Evolutionary conservation across 2,329 filamentous ascomycete species (phyloP).

Genomic region (Teratosphaeria gauchensis): DNA sequence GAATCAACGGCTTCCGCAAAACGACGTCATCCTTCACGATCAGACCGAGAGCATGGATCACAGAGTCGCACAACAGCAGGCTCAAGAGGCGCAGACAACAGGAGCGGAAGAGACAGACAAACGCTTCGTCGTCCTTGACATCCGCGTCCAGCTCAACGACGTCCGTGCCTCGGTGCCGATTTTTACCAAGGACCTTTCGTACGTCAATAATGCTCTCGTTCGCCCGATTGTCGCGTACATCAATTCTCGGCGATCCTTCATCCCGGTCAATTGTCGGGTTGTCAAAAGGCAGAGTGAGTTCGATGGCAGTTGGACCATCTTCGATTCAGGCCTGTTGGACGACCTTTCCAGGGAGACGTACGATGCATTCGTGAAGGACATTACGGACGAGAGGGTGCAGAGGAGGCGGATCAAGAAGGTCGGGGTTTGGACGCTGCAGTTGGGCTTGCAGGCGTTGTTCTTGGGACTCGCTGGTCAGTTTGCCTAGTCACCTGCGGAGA

Average conservation of each 20-base stretch:
- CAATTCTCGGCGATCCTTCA: conserved; percentile 76
- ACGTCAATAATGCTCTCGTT: conserved; percentile 91
- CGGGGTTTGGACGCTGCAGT: conserved; percentile 86
- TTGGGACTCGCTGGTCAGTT: conserved; percentile 86
- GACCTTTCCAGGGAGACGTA: conserved; percentile 91
- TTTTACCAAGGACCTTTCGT: conserved; percentile 84
- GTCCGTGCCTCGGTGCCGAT: conserved; percentile 86
- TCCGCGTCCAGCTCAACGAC: conserved; percentile 90
- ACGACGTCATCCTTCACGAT: conserved; percentile 11
- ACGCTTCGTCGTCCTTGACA: conserved; percentile 82
- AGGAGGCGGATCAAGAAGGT: conserved; percentile 88
- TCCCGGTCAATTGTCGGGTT: conserved; percentile 87
- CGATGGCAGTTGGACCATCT: conserved; percentile 89
- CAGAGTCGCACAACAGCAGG: not conserved
- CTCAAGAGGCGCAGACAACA: not conserved
- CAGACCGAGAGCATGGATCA: not conserved
- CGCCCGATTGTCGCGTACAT: conserved; percentile 97
- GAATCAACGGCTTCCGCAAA: conserved; percentile 1
- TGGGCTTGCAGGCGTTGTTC: conserved; percentile 87
- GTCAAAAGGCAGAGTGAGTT: conserved; percentile 86
- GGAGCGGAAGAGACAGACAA: conserved; percentile 38
- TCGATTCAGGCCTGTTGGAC: conserved; percentile 87
- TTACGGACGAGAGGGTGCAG: conserved; percentile 80
- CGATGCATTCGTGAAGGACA: conserved; percentile 82
- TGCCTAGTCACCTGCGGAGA: conserved; percentile 30